Evolutionary conservation across 352 stramenopile genomes (phyloP), one percentile per base, ranked within the genome.

Genomic region (Phytophthora tentaculata): DNA sequence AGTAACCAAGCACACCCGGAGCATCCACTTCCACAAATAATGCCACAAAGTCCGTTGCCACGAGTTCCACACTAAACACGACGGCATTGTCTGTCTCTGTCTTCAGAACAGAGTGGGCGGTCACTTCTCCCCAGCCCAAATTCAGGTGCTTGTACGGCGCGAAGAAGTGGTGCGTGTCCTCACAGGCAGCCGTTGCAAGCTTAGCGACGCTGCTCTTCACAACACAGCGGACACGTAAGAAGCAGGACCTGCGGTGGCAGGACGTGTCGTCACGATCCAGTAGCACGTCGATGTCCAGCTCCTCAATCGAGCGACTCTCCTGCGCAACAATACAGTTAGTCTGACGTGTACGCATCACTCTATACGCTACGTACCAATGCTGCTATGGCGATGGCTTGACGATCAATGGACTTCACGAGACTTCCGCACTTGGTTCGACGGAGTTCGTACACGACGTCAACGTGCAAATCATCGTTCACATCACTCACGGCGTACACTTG

Each of bases 1-100:
- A 96, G 53, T 84, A 80, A 1, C 89, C 89, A 1, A 69, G 61
- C 32, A 87, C 67, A n/a, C 67, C 64, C 2, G 56, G 67, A 5
- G 64, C 71, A 47, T 91, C 73, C 24, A 96, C 47, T 60, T 90
- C 85, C 28, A 95, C 89, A 53, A 95, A 95, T 17, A 94, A 68
- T n/a, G 84, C 86, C 41, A 91, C 79, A 32, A 86, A 84, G 23
- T 62, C 55, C 6, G 84, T 84, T 20, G 70, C 71, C 6, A 71
- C 69, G 28, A 93, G 67, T 57, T 75, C 71, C 22, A 95, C 81
- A 13, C 74, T 66, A 32, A 90, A 83, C 19, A 53, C 26, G 28
- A 65, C 39, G 29, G 9, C 13, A n/a, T 29, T 41, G 12, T 64
- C 62, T 16, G 22, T 7, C 41, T 71, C 16, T 0, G 49, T 62